Percentiles rank a stretch among this genome's conserved stretches.
These are phyloP conservation scores for Xerocomus potaroensis DNA, from an alignment of 768 basidiomycete species.

Conservation along the genomic window DNA sequence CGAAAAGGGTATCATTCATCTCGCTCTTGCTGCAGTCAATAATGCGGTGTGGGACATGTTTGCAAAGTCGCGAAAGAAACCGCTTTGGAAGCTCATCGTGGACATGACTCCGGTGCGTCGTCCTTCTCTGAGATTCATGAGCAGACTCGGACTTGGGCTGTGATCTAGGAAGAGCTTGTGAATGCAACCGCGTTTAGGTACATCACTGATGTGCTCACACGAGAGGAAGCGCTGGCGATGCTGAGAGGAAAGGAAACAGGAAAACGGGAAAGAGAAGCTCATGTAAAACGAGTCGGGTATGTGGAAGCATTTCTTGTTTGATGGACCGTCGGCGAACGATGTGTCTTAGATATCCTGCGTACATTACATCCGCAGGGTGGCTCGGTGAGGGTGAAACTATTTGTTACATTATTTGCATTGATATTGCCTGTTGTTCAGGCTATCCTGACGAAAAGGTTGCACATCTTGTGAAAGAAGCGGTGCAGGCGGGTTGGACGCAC, in stretches of 20 bases:
- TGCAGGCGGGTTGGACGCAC: slow-evolving; percentile 86
- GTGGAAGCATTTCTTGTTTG: slow-evolving; percentile 8
- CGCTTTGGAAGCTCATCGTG: slow-evolving; percentile 86
- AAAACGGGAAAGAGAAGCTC: slow-evolving; percentile 73
- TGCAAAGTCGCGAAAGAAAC: slow-evolving; percentile 71
- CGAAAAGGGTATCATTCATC: slow-evolving; percentile 89
- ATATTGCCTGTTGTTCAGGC: slow-evolving; percentile 34
- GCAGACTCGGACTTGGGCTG: too few species aligned
- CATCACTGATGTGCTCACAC: slow-evolving; percentile 87
- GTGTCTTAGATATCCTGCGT: slow-evolving; percentile 73
- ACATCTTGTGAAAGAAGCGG: slow-evolving; percentile 78
- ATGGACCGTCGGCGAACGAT: slow-evolving; percentile 3
- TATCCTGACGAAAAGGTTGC: slow-evolving; percentile 89
- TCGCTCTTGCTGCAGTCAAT: slow-evolving; percentile 81
- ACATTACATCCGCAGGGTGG: slow-evolving; percentile 91
- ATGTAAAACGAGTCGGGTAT: slow-evolving; percentile 64
- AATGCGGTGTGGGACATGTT: slow-evolving; percentile 94
- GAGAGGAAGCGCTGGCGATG: slow-evolving; percentile 80
- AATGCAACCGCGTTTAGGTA: slow-evolving; percentile 77
- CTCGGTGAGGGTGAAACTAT: slow-evolving; percentile 43
- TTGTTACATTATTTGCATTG: too few species aligned
- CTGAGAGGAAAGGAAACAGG: slow-evolving; percentile 68
- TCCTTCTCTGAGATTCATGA: slow-evolving; percentile 7
- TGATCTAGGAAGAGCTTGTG: slow-evolving; percentile 72
- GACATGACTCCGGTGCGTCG: slow-evolving; percentile 72